phyloP scores from a whole-genome alignment of 345 rosid species.

The Syzygium aromaticum region DNA sequence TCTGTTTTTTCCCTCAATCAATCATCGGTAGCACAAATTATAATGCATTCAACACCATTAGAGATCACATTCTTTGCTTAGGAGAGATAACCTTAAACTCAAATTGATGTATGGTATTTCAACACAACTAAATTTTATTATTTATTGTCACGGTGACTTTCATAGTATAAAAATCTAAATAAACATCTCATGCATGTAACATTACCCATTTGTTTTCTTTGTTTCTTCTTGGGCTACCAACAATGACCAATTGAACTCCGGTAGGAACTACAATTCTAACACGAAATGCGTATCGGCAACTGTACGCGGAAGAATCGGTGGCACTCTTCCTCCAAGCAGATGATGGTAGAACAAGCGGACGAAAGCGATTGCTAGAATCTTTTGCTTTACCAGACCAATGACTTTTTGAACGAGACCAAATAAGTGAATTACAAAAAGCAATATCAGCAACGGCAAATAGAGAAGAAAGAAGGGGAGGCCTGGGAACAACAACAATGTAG shows the following conservation, averaged over 20 bases:
- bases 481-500: neutral
- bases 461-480: neutral
- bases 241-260: rapidly evolving
- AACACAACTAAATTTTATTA: neutral
- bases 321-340: rapidly evolving
- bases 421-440: neutral
- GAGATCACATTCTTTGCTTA: neutral
- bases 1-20: too few relatives aligned
- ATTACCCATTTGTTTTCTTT: neutral
- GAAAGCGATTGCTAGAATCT: neutral
- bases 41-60: too few relatives aligned
- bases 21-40: too few relatives aligned
- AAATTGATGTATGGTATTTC: too few relatives aligned
- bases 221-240: neutral
- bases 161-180: neutral
- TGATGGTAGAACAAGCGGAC: neutral
- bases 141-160: neutral
- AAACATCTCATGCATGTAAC: too few relatives aligned
- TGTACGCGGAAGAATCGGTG: rapidly evolving
- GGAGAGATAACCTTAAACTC: neutral
- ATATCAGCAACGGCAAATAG: neutral
- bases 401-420: neutral
- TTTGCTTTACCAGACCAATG: neutral
- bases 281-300: neutral
- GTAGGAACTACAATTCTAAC: neutral